A percentile compares a stretch with the other conserved stretches of the same genome.
phyloP scores from a whole-genome alignment of 306 rosid species.

The Phaseolus lunatus region DNA sequence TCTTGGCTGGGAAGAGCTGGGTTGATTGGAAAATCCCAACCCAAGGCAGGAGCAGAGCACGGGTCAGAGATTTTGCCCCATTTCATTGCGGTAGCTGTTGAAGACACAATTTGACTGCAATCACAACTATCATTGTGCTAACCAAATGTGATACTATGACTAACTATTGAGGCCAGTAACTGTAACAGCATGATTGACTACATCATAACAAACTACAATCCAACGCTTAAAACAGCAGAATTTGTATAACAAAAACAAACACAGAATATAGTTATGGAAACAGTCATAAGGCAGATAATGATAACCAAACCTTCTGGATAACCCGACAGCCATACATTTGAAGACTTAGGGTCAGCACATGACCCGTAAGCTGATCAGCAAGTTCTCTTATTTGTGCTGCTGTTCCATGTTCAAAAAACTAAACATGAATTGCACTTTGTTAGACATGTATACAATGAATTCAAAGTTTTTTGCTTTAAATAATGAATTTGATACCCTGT shows the following conservation, averaged over 20 bases:
- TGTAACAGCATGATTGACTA: not conserved
- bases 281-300: constrained; percentile 34
- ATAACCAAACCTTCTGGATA: constrained; percentile 80
- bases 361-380: constrained; percentile 85
- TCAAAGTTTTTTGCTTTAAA: not conserved
- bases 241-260: constrained; percentile 25
- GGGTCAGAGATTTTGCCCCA: not conserved
- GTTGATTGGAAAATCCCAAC: not conserved
- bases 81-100: not conserved
- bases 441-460: constrained; percentile 18
- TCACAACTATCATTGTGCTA: not conserved
- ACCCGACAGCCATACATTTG: constrained; percentile 99
- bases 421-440: constrained; percentile 50
- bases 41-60: not conserved
- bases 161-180: not conserved
- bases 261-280: not conserved
- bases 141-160: not conserved
- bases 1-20: not conserved
- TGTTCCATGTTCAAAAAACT: constrained; percentile 98
- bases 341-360: constrained; percentile 89
- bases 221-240: constrained; percentile 12
- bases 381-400: constrained; percentile 80
- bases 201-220: not conserved
- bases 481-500: constrained; percentile 3
- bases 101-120: not conserved